A percentile compares a stretch with the other conserved stretches of the same genome.
These are phyloP conservation scores for Solanum etuberosum DNA, from an alignment of 257 asterid species.

Conservation along the genomic window DNA sequence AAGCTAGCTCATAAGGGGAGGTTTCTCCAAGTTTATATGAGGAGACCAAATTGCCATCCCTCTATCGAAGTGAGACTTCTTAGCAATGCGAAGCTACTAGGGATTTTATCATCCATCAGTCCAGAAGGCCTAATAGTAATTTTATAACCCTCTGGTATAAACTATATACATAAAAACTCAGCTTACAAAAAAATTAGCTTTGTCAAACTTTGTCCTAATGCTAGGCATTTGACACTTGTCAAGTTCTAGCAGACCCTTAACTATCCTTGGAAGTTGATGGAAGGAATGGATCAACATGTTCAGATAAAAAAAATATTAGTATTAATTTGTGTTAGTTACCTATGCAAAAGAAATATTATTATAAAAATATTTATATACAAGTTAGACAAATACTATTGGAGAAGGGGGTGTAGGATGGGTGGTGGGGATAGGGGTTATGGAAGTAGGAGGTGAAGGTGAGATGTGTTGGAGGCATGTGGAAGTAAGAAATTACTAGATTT, in stretches of 20 bases:
- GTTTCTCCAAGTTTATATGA: too few species aligned
- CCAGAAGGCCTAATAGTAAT: neutral
- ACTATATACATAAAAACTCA: neutral
- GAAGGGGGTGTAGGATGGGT: neutral
- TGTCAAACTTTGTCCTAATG: neutral
- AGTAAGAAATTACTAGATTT: neutral
- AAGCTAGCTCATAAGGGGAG: accelerated
- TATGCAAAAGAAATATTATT: neutral
- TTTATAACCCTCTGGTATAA: neutral
- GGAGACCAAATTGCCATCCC: too few species aligned
- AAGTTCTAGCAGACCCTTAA: neutral
- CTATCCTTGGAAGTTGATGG: neutral
- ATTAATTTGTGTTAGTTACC: neutral
- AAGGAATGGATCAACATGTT: neutral
- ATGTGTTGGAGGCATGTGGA: neutral
- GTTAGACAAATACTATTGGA: neutral
- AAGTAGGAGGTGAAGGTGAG: neutral
- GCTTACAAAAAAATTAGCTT: too few species aligned
- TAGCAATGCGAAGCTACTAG: too few species aligned
- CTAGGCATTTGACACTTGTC: neutral
- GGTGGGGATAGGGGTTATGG: neutral
- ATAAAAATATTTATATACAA: neutral
- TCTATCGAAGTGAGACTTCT: too few species aligned
- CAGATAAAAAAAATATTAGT: neutral
- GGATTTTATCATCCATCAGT: too few species aligned